A percentile compares a stretch with the other conserved stretches of the same genome.
Evolutionary conservation across 2,329 filamentous ascomycete species (phyloP).

Genomic region (Aspergillus melleus): DNA sequence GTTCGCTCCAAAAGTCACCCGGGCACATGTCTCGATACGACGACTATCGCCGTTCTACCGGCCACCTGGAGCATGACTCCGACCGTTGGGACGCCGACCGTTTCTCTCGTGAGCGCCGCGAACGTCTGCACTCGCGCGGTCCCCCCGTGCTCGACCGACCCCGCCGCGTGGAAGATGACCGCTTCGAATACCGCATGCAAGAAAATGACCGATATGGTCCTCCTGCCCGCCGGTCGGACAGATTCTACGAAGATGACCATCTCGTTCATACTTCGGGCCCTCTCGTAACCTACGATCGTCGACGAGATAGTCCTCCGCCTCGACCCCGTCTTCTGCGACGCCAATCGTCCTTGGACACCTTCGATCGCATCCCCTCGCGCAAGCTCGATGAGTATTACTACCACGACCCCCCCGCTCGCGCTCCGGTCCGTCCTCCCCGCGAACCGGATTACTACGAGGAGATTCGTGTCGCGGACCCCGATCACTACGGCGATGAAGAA

Average conservation of each 20-base stretch:
- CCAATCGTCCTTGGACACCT: slow-evolving; percentile 88
- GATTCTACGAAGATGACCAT: slow-evolving; percentile 44
- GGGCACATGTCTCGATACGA: slow-evolving; percentile 39
- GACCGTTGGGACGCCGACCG: slow-evolving; percentile 43
- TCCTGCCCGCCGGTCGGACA: slow-evolving; percentile 40
- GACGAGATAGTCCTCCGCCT: slow-evolving; percentile 55
- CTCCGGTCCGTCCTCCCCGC: slow-evolving; percentile 58
- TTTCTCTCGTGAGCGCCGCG: slow-evolving; percentile 45
- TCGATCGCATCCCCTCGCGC: slow-evolving; percentile 70
- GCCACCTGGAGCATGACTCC: slow-evolving; percentile 28
- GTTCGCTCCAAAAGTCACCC: slow-evolving; percentile 23
- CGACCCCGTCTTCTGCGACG: slow-evolving; percentile 72
- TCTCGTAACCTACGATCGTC: slow-evolving; percentile 58
- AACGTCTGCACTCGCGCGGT: slow-evolving; percentile 38
- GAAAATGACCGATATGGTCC: slow-evolving; percentile 45
- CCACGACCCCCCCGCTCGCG: slow-evolving; percentile 52
- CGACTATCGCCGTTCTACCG: slow-evolving; percentile 38
- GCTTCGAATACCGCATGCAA: slow-evolving; percentile 42
- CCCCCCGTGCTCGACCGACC: slow-evolving; percentile 37
- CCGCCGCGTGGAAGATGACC: slow-evolving; percentile 40
- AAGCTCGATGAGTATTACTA: slow-evolving; percentile 47
- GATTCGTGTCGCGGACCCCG: slow-evolving; percentile 66
- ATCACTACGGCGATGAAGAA: slow-evolving; percentile 70
- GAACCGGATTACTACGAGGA: slow-evolving; percentile 64
- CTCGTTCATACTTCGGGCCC: slow-evolving; percentile 49